Evolutionary conservation across 495 filamentous ascomycete species (phyloP).

Genomic region (Pseudomonodictys pantanalensis): DNA sequence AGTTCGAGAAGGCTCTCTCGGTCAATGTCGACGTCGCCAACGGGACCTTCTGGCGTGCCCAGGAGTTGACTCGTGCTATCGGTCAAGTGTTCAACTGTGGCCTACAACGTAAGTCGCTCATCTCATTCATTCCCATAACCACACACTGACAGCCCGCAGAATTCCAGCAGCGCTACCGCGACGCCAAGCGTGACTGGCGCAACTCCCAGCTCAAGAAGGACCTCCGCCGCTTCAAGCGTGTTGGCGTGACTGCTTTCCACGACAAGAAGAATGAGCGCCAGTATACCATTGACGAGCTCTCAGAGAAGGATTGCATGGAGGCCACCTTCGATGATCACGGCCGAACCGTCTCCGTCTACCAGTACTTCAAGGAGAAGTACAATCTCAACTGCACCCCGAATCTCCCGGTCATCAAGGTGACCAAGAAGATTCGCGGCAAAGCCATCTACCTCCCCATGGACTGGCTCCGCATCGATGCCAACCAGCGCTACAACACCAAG

Average conservation of each 20-base stretch:
- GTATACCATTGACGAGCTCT: slow-evolving; percentile 64
- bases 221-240: slow-evolving; percentile 56
- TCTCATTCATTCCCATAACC: neutral
- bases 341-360: slow-evolving; percentile 49
- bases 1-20: slow-evolving; percentile 37
- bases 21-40: slow-evolving; percentile 84
- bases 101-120: neutral
- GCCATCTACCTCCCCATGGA: slow-evolving; percentile 74
- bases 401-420: slow-evolving; percentile 70
- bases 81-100: slow-evolving; percentile 22
- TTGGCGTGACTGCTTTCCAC: slow-evolving; percentile 60
- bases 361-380: slow-evolving; percentile 71
- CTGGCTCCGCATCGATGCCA: slow-evolving; percentile 55
- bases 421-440: slow-evolving; percentile 46
- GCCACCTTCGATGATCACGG: slow-evolving; percentile 57
- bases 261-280: slow-evolving; percentile 31
- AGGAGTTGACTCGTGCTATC: slow-evolving; percentile 37
- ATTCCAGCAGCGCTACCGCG: slow-evolving; percentile 8
- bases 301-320: slow-evolving; percentile 53
- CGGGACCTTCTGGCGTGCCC: slow-evolving; percentile 64
- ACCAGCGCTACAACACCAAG: slow-evolving; percentile 79
- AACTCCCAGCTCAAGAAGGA: slow-evolving; percentile 47
- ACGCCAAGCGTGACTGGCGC: slow-evolving; percentile 26
- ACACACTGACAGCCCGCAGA: neutral
- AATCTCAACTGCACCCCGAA: slow-evolving; percentile 54